These are phyloP conservation scores for Ophiocordyceps unilateralis DNA, from an alignment of 2,329 filamentous ascomycete genomes.

Conservation along the genomic window DNA sequence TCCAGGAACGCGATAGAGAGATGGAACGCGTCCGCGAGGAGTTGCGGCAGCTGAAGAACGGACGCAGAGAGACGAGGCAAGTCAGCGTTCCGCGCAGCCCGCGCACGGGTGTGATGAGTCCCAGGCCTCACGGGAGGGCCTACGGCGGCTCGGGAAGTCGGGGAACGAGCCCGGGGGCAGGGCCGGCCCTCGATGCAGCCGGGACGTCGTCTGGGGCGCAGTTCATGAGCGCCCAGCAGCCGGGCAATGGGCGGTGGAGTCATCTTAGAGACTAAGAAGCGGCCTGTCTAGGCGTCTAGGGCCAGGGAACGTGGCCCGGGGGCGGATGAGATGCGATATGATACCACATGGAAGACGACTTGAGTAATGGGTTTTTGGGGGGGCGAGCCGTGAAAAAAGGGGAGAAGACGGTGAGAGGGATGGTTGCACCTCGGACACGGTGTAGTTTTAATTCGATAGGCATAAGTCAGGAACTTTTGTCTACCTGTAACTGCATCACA, in stretches of 20 bases:
- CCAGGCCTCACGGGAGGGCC: constrained; percentile 15
- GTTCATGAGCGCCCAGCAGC: constrained; percentile 17
- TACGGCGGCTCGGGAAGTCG: constrained; percentile 25
- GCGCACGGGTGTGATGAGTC: constrained; percentile 35
- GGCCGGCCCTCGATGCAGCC: constrained; percentile 12
- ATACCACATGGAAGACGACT: neutral
- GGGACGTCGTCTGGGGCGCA: constrained; percentile 16
- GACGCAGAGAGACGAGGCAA: constrained; percentile 36
- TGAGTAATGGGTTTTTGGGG: too few relatives aligned
- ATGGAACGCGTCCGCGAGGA: constrained; percentile 31
- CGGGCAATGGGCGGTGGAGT: constrained; percentile 23
- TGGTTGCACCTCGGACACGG: neutral
- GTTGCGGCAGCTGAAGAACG: constrained; percentile 26
- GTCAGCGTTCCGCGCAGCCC: constrained; percentile 40
- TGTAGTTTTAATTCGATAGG: neutral
- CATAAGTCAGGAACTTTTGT: neutral
- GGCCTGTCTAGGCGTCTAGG: too few relatives aligned
- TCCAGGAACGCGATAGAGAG: constrained; percentile 34
- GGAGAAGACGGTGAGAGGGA: neutral
- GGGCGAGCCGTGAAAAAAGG: neutral
- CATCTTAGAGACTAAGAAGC: constrained; percentile 21
- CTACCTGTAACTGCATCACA: too few relatives aligned
- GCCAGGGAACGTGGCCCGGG: neutral
- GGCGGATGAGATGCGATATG: neutral
- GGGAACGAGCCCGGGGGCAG: constrained; percentile 30